A percentile compares a stretch with the other conserved stretches of the same genome.
phyloP scores from a whole-genome alignment of 192 early-diverging fungal species.

The Umbelopsis isabellina region DNA sequence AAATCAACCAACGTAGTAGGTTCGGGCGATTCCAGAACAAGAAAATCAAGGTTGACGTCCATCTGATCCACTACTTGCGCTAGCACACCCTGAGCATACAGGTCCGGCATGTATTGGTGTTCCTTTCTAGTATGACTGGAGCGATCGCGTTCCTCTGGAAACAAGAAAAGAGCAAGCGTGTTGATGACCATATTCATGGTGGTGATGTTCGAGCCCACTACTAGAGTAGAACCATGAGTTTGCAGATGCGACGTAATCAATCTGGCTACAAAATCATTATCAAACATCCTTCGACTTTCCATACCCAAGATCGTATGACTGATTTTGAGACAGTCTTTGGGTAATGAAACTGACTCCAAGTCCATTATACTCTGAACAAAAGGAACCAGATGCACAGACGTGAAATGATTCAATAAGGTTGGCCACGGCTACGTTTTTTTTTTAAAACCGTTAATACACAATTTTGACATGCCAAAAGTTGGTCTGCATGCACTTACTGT shows the following conservation, averaged over 20 bases:
- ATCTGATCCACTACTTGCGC: constrained; percentile 39
- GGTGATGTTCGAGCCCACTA: constrained; percentile 53
- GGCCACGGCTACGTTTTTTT: constrained; percentile 25
- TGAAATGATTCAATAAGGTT: constrained; percentile 48
- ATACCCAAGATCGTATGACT: constrained; percentile 50
- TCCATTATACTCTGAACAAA: constrained; percentile 57
- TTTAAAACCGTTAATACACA: no score
- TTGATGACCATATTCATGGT: constrained; percentile 65
- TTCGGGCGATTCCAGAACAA: constrained; percentile 48
- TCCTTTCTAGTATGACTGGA: constrained; percentile 57
- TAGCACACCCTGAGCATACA: constrained; percentile 54
- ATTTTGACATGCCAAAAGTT: neutral
- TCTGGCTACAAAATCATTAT: constrained; percentile 45
- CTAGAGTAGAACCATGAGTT: constrained; percentile 50
- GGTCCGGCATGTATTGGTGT: constrained; percentile 52
- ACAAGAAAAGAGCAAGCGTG: constrained; percentile 52
- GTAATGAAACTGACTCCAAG: constrained; percentile 55
- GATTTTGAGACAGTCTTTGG: constrained; percentile 54
- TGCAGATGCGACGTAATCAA: constrained; percentile 57
- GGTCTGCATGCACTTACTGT: neutral
- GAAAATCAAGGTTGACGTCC: constrained; percentile 37
- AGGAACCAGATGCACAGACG: constrained; percentile 44
- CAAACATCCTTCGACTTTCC: constrained; percentile 46
- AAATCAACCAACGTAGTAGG: constrained; percentile 56
- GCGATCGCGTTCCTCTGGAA: constrained; percentile 49